A percentile compares a stretch with the other conserved stretches of the same genome.
These are phyloP conservation scores for Gilbertella persicaria DNA, from an alignment of 371 early-diverging fungal genomes.

Conservation along the genomic window DNA sequence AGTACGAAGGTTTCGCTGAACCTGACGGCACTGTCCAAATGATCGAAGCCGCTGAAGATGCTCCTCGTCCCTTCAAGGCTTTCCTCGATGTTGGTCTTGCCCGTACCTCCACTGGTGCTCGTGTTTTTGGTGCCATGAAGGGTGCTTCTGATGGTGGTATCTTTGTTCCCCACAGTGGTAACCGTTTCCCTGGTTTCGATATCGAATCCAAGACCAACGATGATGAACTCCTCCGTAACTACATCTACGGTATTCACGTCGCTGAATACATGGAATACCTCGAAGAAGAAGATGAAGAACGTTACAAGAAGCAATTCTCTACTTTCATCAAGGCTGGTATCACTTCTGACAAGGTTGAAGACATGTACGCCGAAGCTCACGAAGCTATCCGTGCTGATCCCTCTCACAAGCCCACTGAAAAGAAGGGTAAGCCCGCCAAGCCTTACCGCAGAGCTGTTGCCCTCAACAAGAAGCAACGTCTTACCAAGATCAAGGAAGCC, in stretches of 20 bases:
- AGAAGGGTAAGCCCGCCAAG: constrained; percentile 63
- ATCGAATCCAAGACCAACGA: constrained; percentile 88
- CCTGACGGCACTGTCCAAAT: constrained; percentile 89
- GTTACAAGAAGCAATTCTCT: constrained; percentile 96
- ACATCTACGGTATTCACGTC: constrained; percentile 99
- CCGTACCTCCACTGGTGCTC: constrained; percentile 98
- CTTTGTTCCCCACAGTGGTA: constrained; percentile 97
- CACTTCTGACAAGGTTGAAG: constrained; percentile 91
- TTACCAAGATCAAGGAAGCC: constrained; percentile 88
- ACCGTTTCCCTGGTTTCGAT: constrained; percentile 98
- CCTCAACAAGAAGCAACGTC: constrained; percentile 89
- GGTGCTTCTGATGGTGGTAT: constrained; percentile 99
- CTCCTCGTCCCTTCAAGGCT: constrained; percentile 97
- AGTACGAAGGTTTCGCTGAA: constrained; percentile 94
- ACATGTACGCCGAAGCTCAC: constrained; percentile 95
- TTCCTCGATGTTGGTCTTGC: constrained; percentile 99
- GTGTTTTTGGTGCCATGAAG: constrained; percentile 99
- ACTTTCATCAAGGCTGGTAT: constrained; percentile 92
- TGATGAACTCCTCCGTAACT: constrained; percentile 92
- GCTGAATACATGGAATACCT: constrained; percentile 98
- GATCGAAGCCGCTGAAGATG: constrained; percentile 92
- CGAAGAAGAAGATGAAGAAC: constrained; percentile 97
- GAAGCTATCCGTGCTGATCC: constrained; percentile 93
- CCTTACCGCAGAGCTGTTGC: constrained; percentile 62
- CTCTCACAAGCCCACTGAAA: constrained; percentile 65